Percentiles rank a stretch among this genome's conserved stretches.
Conservation (phyloP, 495 filamentous ascomycete species). For the Neurospora sp. region DNA sequence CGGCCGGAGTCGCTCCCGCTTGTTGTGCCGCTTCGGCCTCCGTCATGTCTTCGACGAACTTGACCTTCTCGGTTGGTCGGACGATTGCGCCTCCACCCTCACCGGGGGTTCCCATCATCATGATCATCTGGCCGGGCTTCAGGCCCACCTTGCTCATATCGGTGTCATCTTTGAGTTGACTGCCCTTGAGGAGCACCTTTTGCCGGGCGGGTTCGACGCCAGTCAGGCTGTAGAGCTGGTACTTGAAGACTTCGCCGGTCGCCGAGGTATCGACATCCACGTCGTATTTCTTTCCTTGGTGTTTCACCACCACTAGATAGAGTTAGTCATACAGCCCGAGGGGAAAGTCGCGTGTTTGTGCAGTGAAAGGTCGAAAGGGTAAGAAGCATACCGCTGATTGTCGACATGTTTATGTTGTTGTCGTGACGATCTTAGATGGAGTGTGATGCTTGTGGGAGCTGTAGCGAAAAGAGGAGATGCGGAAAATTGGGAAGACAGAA, state of each 20-base stretch:
- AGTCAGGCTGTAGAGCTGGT: slow-evolving; percentile 87
- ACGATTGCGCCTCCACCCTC: slow-evolving; percentile 49
- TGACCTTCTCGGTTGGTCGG: slow-evolving; percentile 70
- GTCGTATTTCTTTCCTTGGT: slow-evolving; percentile 87
- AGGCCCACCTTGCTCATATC: slow-evolving; percentile 71
- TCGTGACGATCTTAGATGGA: neutral
- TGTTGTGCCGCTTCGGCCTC: slow-evolving; percentile 79
- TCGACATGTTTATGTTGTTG: slow-evolving; percentile 11
- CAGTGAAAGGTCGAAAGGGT: neutral
- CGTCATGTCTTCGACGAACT: slow-evolving; percentile 96
- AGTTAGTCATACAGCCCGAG: slow-evolving; percentile 6
- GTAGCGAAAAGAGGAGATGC: neutral
- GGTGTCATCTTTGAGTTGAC: slow-evolving; percentile 90
- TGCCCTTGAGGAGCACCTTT: slow-evolving; percentile 89
- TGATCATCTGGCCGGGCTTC: slow-evolving; percentile 78
- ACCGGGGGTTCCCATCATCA: slow-evolving; percentile 93
- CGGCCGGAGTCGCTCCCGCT: slow-evolving; percentile 77
- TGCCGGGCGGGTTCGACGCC: slow-evolving; percentile 94
- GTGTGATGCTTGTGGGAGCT: neutral
- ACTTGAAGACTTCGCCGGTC: slow-evolving; percentile 88
- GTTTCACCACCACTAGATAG: slow-evolving; percentile 74
- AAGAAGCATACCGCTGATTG: slow-evolving; percentile 15
- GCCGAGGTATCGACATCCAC: slow-evolving; percentile 79
- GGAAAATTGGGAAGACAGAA: neutral
- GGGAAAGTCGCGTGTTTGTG: neutral